Evolutionary conservation across 2,329 filamentous ascomycete species (phyloP).

Genomic region (Neoscytalidium dimidiatum): DNA sequence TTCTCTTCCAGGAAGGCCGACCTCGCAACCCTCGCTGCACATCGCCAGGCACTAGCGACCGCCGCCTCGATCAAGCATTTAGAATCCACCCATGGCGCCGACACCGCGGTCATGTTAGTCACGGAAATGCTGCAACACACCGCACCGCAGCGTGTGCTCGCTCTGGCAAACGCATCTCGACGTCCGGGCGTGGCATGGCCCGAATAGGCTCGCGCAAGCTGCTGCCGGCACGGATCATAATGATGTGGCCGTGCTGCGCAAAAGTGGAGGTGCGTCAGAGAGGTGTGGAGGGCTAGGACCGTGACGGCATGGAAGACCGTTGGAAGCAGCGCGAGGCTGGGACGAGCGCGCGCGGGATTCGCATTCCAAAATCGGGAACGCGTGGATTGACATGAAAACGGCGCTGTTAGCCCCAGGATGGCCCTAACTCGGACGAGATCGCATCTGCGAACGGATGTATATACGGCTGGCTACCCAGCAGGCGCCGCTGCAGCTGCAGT

Average conservation of each 20-base stretch:
- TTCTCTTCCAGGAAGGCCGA: constrained; percentile 22
- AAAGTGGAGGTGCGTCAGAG: constrained; percentile 29
- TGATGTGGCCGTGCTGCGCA: constrained; percentile 21
- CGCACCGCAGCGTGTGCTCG: constrained; percentile 11
- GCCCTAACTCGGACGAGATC: constrained; percentile 8
- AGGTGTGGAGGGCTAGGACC: constrained; percentile 31
- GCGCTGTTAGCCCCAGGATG: not conserved
- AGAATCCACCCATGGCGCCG: not conserved
- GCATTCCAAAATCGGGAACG: constrained; percentile 20
- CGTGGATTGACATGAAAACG: constrained; percentile 17
- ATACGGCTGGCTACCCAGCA: not conserved
- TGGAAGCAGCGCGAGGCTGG: constrained; percentile 18
- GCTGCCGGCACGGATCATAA: not conserved
- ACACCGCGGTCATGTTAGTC: constrained; percentile 13
- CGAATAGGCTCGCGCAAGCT: not conserved
- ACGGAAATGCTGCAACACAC: constrained; percentile 13
- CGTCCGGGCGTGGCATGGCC: not conserved
- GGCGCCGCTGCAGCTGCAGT: constrained; percentile 1
- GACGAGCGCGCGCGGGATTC: constrained; percentile 16
- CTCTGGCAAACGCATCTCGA: not conserved
- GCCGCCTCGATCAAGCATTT: constrained; percentile 14
- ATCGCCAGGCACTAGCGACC: constrained; percentile 11
- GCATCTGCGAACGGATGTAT: constrained; percentile 10
- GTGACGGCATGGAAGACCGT: constrained; percentile 19
- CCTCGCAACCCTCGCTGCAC: constrained; percentile 14